phyloP scores from a whole-genome alignment of 2,329 filamentous ascomycete genomes.

The Aspergillus costaricaensis region DNA sequence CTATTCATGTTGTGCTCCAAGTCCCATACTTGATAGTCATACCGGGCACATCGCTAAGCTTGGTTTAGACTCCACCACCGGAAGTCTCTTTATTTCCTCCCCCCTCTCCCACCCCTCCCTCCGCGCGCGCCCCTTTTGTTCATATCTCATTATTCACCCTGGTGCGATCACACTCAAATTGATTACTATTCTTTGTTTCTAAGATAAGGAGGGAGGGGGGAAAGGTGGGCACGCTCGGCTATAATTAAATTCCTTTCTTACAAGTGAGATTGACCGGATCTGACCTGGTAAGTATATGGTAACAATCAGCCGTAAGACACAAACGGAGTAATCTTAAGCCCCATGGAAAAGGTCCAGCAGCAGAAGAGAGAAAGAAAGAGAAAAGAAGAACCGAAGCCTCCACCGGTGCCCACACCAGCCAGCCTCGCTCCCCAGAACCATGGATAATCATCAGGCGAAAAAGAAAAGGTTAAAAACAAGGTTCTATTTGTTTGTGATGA shows the following conservation, averaged over 20 bases:
- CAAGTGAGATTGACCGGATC: background rate
- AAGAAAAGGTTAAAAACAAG: slow-evolving; percentile 23
- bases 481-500: slow-evolving; percentile 18
- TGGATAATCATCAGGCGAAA: slow-evolving; percentile 26
- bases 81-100: background rate
- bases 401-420: slow-evolving; percentile 1
- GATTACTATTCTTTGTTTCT: background rate
- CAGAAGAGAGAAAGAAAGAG: background rate
- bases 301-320: background rate
- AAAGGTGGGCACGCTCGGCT: background rate
- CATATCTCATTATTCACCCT: background rate
- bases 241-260: background rate
- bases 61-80: slow-evolving; percentile 5
- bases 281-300: background rate
- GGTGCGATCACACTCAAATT: background rate
- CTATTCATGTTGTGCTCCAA: background rate
- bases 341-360: background rate
- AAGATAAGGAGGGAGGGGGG: background rate
- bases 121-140: background rate
- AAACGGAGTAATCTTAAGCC: slow-evolving; percentile 2
- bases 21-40: background rate
- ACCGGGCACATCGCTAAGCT: background rate
- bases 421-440: slow-evolving; percentile 18
- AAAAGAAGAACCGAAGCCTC: background rate
- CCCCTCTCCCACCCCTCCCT: background rate